These are phyloP conservation scores for Prunus davidiana DNA, from an alignment of 306 rosid species.

Conservation along the genomic window DNA sequence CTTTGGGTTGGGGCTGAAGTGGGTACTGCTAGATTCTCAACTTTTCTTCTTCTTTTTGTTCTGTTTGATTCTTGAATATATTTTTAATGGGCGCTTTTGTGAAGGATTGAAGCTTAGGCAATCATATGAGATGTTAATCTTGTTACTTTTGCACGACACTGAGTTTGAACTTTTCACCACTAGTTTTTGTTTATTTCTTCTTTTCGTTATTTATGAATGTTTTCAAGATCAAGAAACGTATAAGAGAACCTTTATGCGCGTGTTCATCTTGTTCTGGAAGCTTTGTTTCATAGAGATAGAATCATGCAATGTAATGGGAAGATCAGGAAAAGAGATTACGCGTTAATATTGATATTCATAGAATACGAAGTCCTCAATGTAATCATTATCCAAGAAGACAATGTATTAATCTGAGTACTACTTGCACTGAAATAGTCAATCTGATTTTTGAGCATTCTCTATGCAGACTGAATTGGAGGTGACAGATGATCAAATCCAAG, in stretches of 20 bases:
- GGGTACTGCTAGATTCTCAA: background rate
- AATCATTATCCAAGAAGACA: background rate
- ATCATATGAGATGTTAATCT: background rate
- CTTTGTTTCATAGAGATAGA: background rate
- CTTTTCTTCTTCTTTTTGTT: background rate
- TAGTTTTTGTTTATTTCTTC: too few species aligned
- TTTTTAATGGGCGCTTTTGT: background rate
- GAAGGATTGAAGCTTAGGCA: background rate
- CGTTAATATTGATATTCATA: too few species aligned
- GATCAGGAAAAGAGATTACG: too few species aligned
- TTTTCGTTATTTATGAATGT: background rate
- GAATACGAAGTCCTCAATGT: too few species aligned
- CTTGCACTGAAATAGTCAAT: background rate
- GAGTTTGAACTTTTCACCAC: background rate
- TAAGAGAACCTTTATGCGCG: too few species aligned
- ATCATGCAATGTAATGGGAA: background rate
- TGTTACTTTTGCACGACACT: too few species aligned
- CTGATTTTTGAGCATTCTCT: conserved; percentile 10
- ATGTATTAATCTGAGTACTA: background rate
- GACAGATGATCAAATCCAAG: conserved; percentile 31
- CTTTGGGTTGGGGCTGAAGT: background rate
- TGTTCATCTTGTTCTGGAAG: background rate
- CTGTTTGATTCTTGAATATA: background rate
- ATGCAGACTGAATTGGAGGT: conserved; percentile 49
- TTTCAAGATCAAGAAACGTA: background rate